Base-by-base conservation (phyloP, 2,329 filamentous ascomycete species). In the Aspergillus awamori region DNA sequence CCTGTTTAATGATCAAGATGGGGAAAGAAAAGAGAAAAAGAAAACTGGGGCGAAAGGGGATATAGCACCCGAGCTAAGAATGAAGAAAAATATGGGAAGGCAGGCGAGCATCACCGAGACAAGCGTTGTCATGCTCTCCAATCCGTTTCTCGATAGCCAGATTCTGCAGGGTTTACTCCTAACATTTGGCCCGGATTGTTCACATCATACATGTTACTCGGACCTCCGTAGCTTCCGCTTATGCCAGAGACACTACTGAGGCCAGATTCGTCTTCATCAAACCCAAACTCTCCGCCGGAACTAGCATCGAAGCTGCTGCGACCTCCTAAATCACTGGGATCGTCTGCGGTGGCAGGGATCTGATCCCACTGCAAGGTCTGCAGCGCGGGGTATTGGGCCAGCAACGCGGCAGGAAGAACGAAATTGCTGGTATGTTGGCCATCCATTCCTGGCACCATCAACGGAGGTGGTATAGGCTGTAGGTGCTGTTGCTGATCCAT, bases 371-470 rank as follows among this genome's bases (percentile, higher is more conserved):
- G 93, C 74, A 98, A 85, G 57, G 89, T 90, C 24, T 93, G 93
- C n/a, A 99, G 81, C 4, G 92, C 93, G 11, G 95, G 95, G 76
- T 97, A 98, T 72, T 98, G 95, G 17, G 91, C 90, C 41, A 98
- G 81, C 53, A 99, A 81, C 1, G 94, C 94, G 4, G 91, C 91
- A 1, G 95, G 95, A n/a, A 98, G 83, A 39, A 85, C 82, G 72
- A 90, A 91, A 67, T 87, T 85, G 68, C 87, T 82, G 1, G 68
- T 66, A 79, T 85, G 76, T 82, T 87, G 62, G 4, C 84, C 83
- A 7, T 84, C 81, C 67, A 83, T 83, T 45, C 85, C 80, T 47
- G 89, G 87, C 72, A 90, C 82, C 56, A 84, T 83, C 67, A 89
- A 83, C 13, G 83, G 81, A 59, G 86, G 81, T 64, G 83, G 80